phyloP scores from a whole-genome alignment of 1,284 basidiomycete genomes.

The Heterobasidion annosum region DNA sequence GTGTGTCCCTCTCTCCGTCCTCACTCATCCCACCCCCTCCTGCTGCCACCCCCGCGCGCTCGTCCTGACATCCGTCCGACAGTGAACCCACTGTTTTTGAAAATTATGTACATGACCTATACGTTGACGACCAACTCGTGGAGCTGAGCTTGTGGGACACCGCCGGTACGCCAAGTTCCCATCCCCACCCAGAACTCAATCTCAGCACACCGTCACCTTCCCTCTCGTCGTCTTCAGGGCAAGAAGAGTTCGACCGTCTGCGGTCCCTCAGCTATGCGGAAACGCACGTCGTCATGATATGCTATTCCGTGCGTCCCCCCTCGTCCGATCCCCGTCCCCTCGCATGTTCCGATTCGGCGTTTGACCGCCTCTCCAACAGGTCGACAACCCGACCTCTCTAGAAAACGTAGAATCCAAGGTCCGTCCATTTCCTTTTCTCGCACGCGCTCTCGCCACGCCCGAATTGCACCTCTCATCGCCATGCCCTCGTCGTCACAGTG shows the following conservation, averaged over 20 bases:
- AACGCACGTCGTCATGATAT: slow-evolving; percentile 91
- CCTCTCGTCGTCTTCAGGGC: slow-evolving; percentile 42
- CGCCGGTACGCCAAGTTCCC: slow-evolving; percentile 53
- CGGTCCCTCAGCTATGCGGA: slow-evolving; percentile 90
- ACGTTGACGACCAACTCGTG: slow-evolving; percentile 75
- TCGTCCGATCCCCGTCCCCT: background rate
- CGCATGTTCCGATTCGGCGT: background rate
- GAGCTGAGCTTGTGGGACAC: slow-evolving; percentile 97
- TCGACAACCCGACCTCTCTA: slow-evolving; percentile 73
- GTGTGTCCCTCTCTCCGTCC: slow-evolving; percentile 34
- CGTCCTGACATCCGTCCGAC: background rate
- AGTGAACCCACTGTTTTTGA: slow-evolving; percentile 86
- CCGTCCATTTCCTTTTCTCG: slow-evolving; percentile 8
- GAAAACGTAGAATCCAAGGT: slow-evolving; percentile 64
- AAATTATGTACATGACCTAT: slow-evolving; percentile 84
- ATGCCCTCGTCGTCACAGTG: slow-evolving; percentile 37
- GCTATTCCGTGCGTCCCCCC: slow-evolving; percentile 67
- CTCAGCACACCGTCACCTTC: background rate
- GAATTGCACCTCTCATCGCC: background rate
- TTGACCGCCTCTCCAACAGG: slow-evolving; percentile 27
- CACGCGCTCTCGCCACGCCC: background rate
- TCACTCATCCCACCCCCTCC: background rate
- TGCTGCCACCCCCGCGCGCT: background rate
- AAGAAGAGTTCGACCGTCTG: slow-evolving; percentile 93
- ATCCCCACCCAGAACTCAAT: slow-evolving; percentile 1